Conservation (phyloP, 1,284 basidiomycete genomes). For the Prillingera fragicola region DNA sequence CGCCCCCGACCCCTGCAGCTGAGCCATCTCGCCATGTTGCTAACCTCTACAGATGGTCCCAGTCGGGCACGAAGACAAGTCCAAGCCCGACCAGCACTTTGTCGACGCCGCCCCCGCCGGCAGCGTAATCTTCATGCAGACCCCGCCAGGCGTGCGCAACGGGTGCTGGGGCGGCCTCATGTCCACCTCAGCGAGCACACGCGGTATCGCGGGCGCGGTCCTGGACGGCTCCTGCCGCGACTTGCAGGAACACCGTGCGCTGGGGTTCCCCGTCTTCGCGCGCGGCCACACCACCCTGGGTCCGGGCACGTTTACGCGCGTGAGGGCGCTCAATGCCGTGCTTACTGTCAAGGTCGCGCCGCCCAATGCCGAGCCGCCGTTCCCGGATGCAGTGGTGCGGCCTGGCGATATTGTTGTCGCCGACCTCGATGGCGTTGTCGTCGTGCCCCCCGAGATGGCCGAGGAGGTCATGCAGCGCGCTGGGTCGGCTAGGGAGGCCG, state of each 20-base stretch:
- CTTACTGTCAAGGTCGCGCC: constrained; percentile 54
- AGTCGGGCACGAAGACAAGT: constrained; percentile 58
- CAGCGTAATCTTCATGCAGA: constrained; percentile 69
- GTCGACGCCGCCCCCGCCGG: constrained; percentile 70
- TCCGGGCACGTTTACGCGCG: constrained; percentile 79
- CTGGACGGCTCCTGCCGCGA: constrained; percentile 51
- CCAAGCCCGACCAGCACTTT: constrained; percentile 69
- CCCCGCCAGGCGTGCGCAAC: constrained; percentile 52
- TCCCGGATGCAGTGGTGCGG: constrained; percentile 56
- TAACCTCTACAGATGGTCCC: constrained; percentile 58
- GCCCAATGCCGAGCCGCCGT: constrained; percentile 10
- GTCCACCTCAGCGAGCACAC: constrained; percentile 48
- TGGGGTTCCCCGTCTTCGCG: constrained; percentile 43
- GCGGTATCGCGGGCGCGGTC: constrained; percentile 47
- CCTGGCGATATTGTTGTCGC: constrained; percentile 81
- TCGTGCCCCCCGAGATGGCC: constrained; percentile 60
- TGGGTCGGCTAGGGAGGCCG: constrained; percentile 59
- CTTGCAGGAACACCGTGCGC: constrained; percentile 47
- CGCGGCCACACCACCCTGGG: constrained; percentile 55
- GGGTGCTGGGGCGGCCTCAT: constrained; percentile 50
- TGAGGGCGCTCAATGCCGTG: constrained; percentile 69
- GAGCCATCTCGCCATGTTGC: constrained; percentile 12
- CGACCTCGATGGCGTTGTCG: constrained; percentile 86
- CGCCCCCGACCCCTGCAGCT: neutral
- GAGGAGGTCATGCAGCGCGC: constrained; percentile 61